Percentiles rank a stretch among this genome's conserved stretches.
Conservation (phyloP, 495 filamentous ascomycete genomes). For the Pseudomonodictys pantanalensis region DNA sequence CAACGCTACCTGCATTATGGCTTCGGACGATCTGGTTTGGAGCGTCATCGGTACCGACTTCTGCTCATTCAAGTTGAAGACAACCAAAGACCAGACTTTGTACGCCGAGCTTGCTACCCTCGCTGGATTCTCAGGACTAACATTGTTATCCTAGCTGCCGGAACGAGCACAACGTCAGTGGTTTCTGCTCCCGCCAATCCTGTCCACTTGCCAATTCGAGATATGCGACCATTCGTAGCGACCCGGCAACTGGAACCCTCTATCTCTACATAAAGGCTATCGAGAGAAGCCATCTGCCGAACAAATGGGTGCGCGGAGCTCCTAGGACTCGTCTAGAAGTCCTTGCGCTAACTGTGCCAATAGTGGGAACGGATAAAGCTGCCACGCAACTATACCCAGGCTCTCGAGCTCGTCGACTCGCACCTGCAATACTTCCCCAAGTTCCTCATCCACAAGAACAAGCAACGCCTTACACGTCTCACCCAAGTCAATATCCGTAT, state of each 20-base stretch:
- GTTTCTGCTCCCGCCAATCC: slow-evolving; percentile 90
- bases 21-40: slow-evolving; percentile 96
- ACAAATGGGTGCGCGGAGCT: too few relatives aligned
- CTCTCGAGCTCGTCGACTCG: slow-evolving; percentile 83
- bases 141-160: too few relatives aligned
- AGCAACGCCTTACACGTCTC: slow-evolving; percentile 90
- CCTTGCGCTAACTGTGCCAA: too few relatives aligned
- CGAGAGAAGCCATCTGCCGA: slow-evolving; percentile 85
- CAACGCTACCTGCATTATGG: not conserved
- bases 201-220: slow-evolving; percentile 94
- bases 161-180: slow-evolving; percentile 93
- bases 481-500: slow-evolving; percentile 90
- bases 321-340: too few relatives aligned
- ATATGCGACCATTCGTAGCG: slow-evolving; percentile 87
- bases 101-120: too few relatives aligned
- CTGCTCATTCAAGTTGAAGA: slow-evolving; percentile 96
- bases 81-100: slow-evolving; percentile 82
- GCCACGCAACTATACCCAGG: slow-evolving; percentile 83
- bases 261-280: slow-evolving; percentile 89
- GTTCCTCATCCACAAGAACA: slow-evolving; percentile 93
- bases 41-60: slow-evolving; percentile 94
- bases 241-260: slow-evolving; percentile 75
- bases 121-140: too few relatives aligned
- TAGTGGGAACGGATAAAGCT: slow-evolving; percentile 94
- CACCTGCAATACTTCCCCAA: slow-evolving; percentile 94